Conservation (phyloP, 169 alveolate genomes). For the Ichthyophthirius multifiliis region DNA sequence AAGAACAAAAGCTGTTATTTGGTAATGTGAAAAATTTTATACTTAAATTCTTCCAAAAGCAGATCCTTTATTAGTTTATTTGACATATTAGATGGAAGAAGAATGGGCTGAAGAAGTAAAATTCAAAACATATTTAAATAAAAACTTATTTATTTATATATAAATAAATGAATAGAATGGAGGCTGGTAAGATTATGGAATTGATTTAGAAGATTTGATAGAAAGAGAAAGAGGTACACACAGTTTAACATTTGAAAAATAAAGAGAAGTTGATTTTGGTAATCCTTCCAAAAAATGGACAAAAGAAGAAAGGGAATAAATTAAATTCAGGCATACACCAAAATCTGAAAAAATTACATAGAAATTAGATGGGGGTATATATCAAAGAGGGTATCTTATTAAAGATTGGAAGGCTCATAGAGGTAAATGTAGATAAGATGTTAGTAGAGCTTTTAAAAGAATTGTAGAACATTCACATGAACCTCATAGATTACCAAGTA, state of each 20-base stretch:
- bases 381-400: slow-evolving; percentile 5
- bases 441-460: background rate
- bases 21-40: slow-evolving; percentile 6
- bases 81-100: background rate
- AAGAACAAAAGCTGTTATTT: slow-evolving; percentile 19
- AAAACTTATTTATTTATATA: background rate
- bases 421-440: slow-evolving; percentile 3
- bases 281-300: background rate
- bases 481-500: background rate
- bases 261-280: slow-evolving; percentile 1
- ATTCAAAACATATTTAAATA: too few species aligned
- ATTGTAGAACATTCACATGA: background rate
- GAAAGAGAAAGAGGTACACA: slow-evolving; percentile 8
- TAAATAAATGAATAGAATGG: background rate
- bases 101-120: slow-evolving; percentile 6
- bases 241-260: background rate
- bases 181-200: slow-evolving; percentile 21
- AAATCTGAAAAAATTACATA: background rate
- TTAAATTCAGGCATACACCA: background rate
- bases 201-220: slow-evolving; percentile 14
- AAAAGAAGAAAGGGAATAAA: background rate
- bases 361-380: background rate
- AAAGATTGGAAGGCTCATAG: slow-evolving; percentile 3
- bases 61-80: background rate
- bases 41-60: slow-evolving; percentile 7